Conservation (phyloP, 257 asterid genomes). For the Gentiana straminea region DNA sequence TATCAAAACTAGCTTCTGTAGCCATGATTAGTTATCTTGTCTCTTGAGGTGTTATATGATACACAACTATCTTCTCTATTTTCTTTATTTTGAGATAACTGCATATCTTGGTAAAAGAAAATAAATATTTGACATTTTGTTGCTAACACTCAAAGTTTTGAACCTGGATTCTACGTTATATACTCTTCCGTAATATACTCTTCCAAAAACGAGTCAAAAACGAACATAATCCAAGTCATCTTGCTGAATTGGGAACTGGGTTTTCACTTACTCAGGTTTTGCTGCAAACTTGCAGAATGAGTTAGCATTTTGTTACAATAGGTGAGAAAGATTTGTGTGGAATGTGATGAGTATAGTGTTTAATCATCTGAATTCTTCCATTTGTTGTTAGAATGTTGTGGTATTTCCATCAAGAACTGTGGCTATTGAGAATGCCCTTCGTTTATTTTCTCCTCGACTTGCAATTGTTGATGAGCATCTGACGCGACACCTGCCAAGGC, state of each 20-base stretch:
- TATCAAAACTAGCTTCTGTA: not conserved
- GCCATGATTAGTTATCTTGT: not conserved
- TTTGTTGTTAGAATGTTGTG: slow-evolving; percentile 49
- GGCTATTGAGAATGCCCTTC: slow-evolving; percentile 83
- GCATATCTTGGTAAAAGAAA: too few relatives aligned
- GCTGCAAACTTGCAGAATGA: too few relatives aligned
- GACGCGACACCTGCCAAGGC: slow-evolving; percentile 63
- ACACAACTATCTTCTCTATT: not conserved
- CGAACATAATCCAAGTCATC: too few relatives aligned
- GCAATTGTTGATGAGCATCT: slow-evolving; percentile 89
- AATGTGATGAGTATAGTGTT: slow-evolving; percentile 1
- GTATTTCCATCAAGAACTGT: slow-evolving; percentile 85
- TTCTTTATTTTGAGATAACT: too few relatives aligned
- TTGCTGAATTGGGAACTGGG: too few relatives aligned
- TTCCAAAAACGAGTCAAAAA: too few relatives aligned
- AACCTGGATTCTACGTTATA: too few relatives aligned
- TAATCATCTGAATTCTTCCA: slow-evolving; percentile 11
- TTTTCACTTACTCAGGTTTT: too few relatives aligned
- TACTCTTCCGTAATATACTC: too few relatives aligned
- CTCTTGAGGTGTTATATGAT: not conserved
- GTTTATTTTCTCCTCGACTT: slow-evolving; percentile 74
- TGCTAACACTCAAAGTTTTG: too few relatives aligned
- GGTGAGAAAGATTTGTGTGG: not conserved
- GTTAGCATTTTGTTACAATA: too few relatives aligned
- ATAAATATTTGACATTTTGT: too few relatives aligned